phyloP scores from a whole-genome alignment of 75 land plant genomes.

The Selaginella tamariscina region DNA sequence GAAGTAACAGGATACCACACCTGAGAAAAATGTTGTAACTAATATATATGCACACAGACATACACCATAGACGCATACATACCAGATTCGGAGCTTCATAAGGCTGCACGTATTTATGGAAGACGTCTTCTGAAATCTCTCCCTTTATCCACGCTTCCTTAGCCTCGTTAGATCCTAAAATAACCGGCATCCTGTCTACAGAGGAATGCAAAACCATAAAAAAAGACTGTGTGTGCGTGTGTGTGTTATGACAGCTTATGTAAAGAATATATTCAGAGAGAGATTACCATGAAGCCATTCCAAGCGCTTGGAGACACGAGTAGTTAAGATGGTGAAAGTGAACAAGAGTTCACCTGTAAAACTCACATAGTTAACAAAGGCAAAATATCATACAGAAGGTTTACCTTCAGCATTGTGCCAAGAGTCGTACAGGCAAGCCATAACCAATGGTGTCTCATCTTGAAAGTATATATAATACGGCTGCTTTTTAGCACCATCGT shows the following conservation, averaged over 20 bases:
- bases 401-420: slow-evolving; percentile 76
- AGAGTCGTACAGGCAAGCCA: slow-evolving; percentile 83
- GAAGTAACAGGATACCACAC: slow-evolving; percentile 57
- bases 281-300: slow-evolving; percentile 14
- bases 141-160: slow-evolving; percentile 36
- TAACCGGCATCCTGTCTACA: slow-evolving; percentile 65
- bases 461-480: slow-evolving; percentile 81
- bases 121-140: slow-evolving; percentile 22
- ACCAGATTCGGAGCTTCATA: slow-evolving; percentile 57
- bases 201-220: not conserved
- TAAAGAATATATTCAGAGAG: not conserved
- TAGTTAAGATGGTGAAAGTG: slow-evolving; percentile 74
- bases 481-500: too few species aligned
- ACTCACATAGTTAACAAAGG: not conserved
- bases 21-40: slow-evolving; percentile 18
- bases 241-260: too few species aligned
- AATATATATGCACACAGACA: too few species aligned
- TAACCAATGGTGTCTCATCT: slow-evolving; percentile 64
- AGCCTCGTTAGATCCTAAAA: slow-evolving; percentile 35
- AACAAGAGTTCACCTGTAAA: slow-evolving; percentile 47
- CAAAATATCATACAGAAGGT: not conserved
- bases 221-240: too few species aligned
- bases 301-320: slow-evolving; percentile 50
- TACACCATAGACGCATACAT: not conserved
- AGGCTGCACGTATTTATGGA: slow-evolving; percentile 39